Evolutionary conservation across 805 yeast genomes (phyloP).

Genomic region (Sugiyamaella mastotermitis): DNA sequence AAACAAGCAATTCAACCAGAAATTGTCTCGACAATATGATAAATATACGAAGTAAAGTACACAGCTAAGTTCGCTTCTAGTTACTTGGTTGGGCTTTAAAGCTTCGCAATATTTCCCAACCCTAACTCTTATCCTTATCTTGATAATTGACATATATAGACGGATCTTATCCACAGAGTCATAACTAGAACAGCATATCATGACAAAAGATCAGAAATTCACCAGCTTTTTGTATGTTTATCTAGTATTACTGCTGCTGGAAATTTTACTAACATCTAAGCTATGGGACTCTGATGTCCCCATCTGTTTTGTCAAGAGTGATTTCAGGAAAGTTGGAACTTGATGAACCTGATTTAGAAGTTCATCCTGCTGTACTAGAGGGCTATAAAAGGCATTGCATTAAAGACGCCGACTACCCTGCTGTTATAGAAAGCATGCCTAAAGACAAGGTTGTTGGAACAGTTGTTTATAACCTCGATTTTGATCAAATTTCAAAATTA

Average conservation of each 20-base stretch:
- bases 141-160: background rate
- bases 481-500: constrained; percentile 14
- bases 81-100: too few species aligned
- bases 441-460: constrained; percentile 15
- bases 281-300: constrained; percentile 24
- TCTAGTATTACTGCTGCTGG: background rate
- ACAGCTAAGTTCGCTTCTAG: too few species aligned
- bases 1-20: constrained; percentile 68
- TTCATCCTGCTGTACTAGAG: constrained; percentile 16
- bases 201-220: constrained; percentile 3
- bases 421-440: constrained; percentile 7
- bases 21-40: constrained; percentile 54
- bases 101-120: background rate
- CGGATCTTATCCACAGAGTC: background rate
- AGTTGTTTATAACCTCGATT: constrained; percentile 16
- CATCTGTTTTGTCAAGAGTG: constrained; percentile 18
- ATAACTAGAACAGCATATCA: background rate
- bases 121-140: background rate
- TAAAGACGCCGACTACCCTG: constrained; percentile 22
- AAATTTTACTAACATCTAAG: constrained; percentile 4
- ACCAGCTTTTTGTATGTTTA: constrained; percentile 10
- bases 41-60: constrained; percentile 32
- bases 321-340: constrained; percentile 12
- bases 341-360: constrained; percentile 3
- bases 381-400: constrained; percentile 17